Evolutionary conservation across 139 green algal species (phyloP).

Genomic region (Marvania coccoides): DNA sequence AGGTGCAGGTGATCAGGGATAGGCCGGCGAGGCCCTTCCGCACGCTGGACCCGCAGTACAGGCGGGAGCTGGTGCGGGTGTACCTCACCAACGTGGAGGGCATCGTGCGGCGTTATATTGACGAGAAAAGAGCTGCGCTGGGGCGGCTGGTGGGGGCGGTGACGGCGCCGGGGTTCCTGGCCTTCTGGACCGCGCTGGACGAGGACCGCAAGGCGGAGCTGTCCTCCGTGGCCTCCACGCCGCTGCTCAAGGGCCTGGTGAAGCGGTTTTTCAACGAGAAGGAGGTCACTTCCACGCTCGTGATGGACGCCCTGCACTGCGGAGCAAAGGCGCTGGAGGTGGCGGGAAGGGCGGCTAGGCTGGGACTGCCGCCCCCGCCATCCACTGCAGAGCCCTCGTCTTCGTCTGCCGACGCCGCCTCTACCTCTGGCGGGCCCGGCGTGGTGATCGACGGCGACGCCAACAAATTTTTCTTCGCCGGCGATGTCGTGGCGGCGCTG

Average conservation of each 20-base stretch:
- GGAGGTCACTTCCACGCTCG: constrained; percentile 95
- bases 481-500: constrained; percentile 22
- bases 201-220: constrained; percentile 45
- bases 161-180: constrained; percentile 34
- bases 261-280: constrained; percentile 99
- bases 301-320: constrained; percentile 94
- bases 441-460: constrained; percentile 28
- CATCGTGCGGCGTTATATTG: constrained; percentile 87
- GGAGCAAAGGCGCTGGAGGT: constrained; percentile 80
- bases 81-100: constrained; percentile 97
- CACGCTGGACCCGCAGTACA: constrained; percentile 93
- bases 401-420: neutral
- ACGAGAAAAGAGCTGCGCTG: constrained; percentile 61
- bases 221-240: constrained; percentile 46
- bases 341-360: constrained; percentile 5
- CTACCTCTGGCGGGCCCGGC: neutral
- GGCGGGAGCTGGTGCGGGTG: constrained; percentile 92
- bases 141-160: neutral
- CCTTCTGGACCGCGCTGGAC: constrained; percentile 55
- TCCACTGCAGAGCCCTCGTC: neutral
- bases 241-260: constrained; percentile 83
- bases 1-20: constrained; percentile 89
- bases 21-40: constrained; percentile 71
- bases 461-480: constrained; percentile 26
- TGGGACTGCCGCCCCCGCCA: no score